Conservation (phyloP, 331 rosid species). For the Telfairia occidentalis region DNA sequence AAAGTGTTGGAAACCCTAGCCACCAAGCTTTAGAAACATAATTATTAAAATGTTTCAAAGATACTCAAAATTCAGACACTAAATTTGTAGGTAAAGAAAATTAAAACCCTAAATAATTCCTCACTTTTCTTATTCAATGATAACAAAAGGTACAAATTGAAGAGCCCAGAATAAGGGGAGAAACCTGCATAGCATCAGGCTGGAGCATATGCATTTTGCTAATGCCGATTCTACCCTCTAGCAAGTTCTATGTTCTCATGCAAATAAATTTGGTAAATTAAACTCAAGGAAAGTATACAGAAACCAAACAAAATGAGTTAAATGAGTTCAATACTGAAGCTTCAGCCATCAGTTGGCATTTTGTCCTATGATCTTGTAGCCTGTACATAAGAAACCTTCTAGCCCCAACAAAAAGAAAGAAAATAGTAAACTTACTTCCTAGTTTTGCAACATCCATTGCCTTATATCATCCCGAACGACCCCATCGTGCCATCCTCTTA, state of each 20-base stretch:
- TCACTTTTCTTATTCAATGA: background rate
- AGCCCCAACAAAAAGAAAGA: background rate
- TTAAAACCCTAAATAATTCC: too few species aligned
- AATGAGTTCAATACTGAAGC: background rate
- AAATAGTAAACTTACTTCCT: background rate
- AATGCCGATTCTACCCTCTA: too few species aligned
- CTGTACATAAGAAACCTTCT: background rate
- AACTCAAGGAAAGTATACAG: background rate
- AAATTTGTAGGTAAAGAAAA: too few species aligned
- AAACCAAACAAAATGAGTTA: background rate
- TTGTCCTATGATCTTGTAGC: background rate
- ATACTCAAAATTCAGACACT: too few species aligned
- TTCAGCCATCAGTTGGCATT: background rate
- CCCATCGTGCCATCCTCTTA: constrained; percentile 30
- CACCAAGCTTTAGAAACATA: too few species aligned
- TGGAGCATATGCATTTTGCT: too few species aligned
- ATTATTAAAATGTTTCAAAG: too few species aligned
- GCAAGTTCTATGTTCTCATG: too few species aligned
- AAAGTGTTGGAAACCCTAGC: too few species aligned
- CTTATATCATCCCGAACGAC: constrained; percentile 56
- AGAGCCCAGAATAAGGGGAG: background rate
- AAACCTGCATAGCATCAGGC: too few species aligned
- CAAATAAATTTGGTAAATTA: background rate
- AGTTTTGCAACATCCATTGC: constrained; percentile 65
- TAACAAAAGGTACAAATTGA: background rate